Base-by-base conservation (phyloP, 208 protist species). In the Acanthamoeba lenticulata region DNA sequence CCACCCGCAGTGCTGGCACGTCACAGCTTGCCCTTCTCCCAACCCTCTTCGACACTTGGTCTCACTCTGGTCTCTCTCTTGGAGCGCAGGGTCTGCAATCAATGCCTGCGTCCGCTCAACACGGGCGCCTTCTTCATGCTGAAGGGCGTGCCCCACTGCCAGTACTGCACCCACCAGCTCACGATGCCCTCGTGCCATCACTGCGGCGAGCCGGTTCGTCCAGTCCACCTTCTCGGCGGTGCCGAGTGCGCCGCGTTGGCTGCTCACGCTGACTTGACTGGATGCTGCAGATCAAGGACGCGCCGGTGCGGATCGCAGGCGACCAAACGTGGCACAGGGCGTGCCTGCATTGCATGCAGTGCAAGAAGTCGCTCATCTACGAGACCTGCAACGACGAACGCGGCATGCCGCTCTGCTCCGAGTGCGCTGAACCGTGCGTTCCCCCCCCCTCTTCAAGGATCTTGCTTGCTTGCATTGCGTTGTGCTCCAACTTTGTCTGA, bases 61-160 rank as follows among this genome's bases (percentile, higher is more conserved):
- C 6, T 52, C 72, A 24, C 34, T 83, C 49, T n/a, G 15, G 9
- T 60, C 7, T 3, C 21, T 62, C 55, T n/a, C 52, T 21, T 2
- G 17, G 7, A 72, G 15, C 29, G 42, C 6, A 79, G 74, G 74
- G 44, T 85, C 21, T 85, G 74, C 74, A 85, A 85, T 55, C 38
- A 38, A 9, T 85, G 74, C 44, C 74, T 85, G 24, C 74, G 74
- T 36, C 38, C 38, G 74, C 74, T 85, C n/a, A 47, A 85, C 29
- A 85, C 74, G 27, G 42, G 74, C 4, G 44, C 74, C 19, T 85
- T 85, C 24, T 85, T 85, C 74, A 57, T 85, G 74, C 74, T 85
- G 27, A 9, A 57, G 74, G 74, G 74, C 42, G 74, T 55, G 27
- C 74, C 74, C 15, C 74, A 85, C 55, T 85, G 74, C 21, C 74